Evolutionary conservation across 2,329 filamentous ascomycete species (phyloP).

Genomic region (Fusarium secorum): DNA sequence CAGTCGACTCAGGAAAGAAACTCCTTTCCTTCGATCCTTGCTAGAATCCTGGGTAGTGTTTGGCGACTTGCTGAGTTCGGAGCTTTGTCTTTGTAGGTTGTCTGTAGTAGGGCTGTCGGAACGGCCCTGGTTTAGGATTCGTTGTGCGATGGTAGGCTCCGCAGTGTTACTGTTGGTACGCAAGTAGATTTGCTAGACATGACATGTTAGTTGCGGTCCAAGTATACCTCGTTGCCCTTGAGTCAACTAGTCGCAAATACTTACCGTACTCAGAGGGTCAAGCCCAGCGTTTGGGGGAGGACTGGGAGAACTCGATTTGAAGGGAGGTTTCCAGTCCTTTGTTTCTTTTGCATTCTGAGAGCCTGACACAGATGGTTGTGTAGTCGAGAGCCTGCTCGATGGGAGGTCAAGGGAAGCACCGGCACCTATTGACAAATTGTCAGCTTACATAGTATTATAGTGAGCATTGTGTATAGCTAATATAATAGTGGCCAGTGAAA

Average conservation of each 20-base stretch:
- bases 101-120: constrained; percentile 61
- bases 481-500: constrained; percentile 1
- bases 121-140: constrained; percentile 60
- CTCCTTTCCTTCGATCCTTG: constrained; percentile 80
- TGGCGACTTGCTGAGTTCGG: constrained; percentile 52
- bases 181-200: constrained; percentile 50
- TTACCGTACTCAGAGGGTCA: constrained; percentile 51
- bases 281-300: constrained; percentile 43
- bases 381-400: constrained; percentile 41
- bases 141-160: constrained; percentile 60
- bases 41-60: constrained; percentile 53
- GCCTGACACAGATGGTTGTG: constrained; percentile 62
- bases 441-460: constrained; percentile 38
- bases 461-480: not conserved
- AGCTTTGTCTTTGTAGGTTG: constrained; percentile 49
- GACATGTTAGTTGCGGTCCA: constrained; percentile 9
- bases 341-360: constrained; percentile 54
- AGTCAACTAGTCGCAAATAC: constrained; percentile 10
- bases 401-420: constrained; percentile 36
- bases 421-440: constrained; percentile 33
- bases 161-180: constrained; percentile 47
- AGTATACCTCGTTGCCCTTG: not conserved
- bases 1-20: constrained; percentile 87
- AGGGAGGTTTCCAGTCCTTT: constrained; percentile 44
- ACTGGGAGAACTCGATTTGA: constrained; percentile 40